Evolutionary conservation across 2,329 filamentous ascomycete species (phyloP), one percentile per base, ranked within the genome.

Genomic region (Zopfia rhizophila): DNA sequence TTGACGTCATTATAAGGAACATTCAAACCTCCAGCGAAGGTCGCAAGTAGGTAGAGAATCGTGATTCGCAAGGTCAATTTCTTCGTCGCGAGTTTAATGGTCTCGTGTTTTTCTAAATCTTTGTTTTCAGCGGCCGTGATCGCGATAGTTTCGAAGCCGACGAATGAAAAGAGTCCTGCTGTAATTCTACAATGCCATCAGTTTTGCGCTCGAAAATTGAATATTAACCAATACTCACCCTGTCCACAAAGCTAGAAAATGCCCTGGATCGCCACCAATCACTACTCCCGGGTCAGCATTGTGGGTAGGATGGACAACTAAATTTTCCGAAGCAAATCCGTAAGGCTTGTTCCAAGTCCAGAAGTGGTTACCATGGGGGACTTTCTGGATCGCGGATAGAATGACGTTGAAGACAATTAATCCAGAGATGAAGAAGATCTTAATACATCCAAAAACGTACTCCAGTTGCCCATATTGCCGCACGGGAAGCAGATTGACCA

Each of bases 391-490:
- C 5, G 62, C 67, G 13, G 64, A 67, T 3, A 75, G 51, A 12
- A 75, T 62, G n/a, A 75, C 60, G 49, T 76, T 77, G 63, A 76
- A 68, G 10, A 74, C 50, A 39, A 76, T 76, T 24, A 76, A 46
- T 6, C 69, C 56, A 17, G 70, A 65, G 29, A 77, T 72, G 46
- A 75, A 75, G 31, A 86, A 76, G 31, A 96, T 84, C 69, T 96
- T 96, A 72, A 96, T 77, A 38, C 91, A 83, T 8, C 89, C 88
- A 66, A 95, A 93, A 41, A 90, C 77, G 58, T 95, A 95, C 65
- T 95, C 90, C 7, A 89, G 89, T 70, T 95, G 90, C 60, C 90
- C 91, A 60, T 94, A 95, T 23, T 87, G 89, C 61, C 87, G 88
- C 45, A 96, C 88, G 23, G 91, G 91, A 61, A 93, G 94, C 51